Evolutionary conservation across 352 stramenopile genomes (phyloP).

Genomic region (Pythium periplocum): DNA sequence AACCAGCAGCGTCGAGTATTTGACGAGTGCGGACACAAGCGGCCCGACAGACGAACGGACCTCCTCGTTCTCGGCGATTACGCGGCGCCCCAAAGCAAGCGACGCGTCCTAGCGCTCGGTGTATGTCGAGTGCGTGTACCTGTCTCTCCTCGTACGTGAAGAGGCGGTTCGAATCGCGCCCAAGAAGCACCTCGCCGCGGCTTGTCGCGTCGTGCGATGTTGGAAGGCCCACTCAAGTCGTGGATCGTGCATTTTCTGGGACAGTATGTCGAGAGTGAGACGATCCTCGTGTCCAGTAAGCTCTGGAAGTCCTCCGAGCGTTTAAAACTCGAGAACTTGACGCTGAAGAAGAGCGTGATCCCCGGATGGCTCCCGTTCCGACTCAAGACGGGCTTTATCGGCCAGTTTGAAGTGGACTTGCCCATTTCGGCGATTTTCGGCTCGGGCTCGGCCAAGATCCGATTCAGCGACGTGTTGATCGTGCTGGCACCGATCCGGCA

Average conservation of each 20-base stretch:
- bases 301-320: constrained; percentile 85
- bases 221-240: constrained; percentile 85
- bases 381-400: constrained; percentile 85
- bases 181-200: background rate
- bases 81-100: too few relatives aligned
- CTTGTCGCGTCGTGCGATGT: constrained; percentile 33
- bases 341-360: constrained; percentile 77
- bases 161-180: too few relatives aligned
- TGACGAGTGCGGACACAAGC: too few relatives aligned
- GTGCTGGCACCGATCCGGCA: constrained; percentile 68
- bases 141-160: too few relatives aligned
- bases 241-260: constrained; percentile 83
- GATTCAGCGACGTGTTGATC: constrained; percentile 82
- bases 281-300: constrained; percentile 80
- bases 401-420: constrained; percentile 79
- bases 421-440: constrained; percentile 86
- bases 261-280: constrained; percentile 86
- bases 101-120: too few relatives aligned
- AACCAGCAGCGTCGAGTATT: too few relatives aligned
- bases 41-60: too few relatives aligned
- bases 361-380: constrained; percentile 78
- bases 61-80: too few relatives aligned
- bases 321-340: constrained; percentile 84
- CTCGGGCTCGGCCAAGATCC: constrained; percentile 73
- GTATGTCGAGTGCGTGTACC: too few relatives aligned